Conservation (phyloP, 345 rosid species). For the Leavenworthia alabamica region DNA sequence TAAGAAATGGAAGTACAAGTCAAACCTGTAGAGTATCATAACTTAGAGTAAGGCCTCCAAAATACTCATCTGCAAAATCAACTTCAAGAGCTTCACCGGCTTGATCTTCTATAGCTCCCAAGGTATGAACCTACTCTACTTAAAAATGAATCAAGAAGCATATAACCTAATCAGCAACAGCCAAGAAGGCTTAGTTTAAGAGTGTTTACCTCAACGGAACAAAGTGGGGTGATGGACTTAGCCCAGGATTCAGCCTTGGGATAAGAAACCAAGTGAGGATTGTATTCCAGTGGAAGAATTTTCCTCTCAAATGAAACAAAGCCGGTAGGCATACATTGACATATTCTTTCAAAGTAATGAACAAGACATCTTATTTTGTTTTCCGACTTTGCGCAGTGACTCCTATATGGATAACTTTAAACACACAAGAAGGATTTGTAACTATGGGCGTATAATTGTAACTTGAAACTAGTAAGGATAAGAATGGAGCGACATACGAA, state of each 20-base stretch:
- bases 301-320: slow-evolving; percentile 81
- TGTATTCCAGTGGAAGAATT: slow-evolving; percentile 40
- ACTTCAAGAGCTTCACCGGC: slow-evolving; percentile 54
- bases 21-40: slow-evolving; percentile 76
- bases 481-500: slow-evolving; percentile 45
- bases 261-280: slow-evolving; percentile 34
- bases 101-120: slow-evolving; percentile 76
- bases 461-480: neutral
- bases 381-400: slow-evolving; percentile 47
- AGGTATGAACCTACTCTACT: slow-evolving; percentile 40
- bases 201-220: slow-evolving; percentile 56
- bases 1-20: neutral
- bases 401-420: slow-evolving; percentile 45
- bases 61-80: slow-evolving; percentile 79
- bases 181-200: neutral
- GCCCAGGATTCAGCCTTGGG: slow-evolving; percentile 59
- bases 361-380: slow-evolving; percentile 57
- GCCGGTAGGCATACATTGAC: slow-evolving; percentile 54
- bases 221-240: slow-evolving; percentile 49
- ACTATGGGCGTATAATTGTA: neutral
- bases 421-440: neutral
- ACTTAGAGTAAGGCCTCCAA: slow-evolving; percentile 80
- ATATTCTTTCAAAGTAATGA: slow-evolving; percentile 68
- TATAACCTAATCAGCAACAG: neutral
- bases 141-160: neutral